phyloP scores from a whole-genome alignment of 805 yeast genomes.

The Monosporozyma yasuniensis region DNA sequence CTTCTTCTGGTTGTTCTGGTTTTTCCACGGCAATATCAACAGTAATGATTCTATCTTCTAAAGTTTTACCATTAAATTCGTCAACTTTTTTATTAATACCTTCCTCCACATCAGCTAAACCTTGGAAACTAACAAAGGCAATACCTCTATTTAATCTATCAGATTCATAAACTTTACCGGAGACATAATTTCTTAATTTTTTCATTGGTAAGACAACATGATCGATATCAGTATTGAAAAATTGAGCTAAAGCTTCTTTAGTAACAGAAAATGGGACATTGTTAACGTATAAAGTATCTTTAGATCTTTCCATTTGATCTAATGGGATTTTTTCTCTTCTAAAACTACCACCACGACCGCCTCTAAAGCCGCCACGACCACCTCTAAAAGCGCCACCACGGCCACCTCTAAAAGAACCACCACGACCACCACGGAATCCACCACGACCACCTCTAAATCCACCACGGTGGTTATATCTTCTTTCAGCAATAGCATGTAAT shows the following conservation, averaged over 20 bases:
- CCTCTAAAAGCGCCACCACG: conserved; percentile 4
- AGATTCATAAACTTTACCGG: conserved; percentile 31
- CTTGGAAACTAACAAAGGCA: conserved; percentile 48
- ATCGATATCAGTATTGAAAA: conserved; percentile 42
- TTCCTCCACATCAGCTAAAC: conserved; percentile 16
- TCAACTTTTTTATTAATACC: conserved; percentile 59
- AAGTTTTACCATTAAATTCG: conserved; percentile 54
- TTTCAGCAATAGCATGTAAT: conserved; percentile 6
- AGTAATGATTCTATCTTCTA: conserved; percentile 56
- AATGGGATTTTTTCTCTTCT: conserved; percentile 30
- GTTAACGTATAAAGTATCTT: conserved; percentile 51
- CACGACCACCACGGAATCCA: conserved; percentile 8
- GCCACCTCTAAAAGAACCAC: conserved; percentile 6
- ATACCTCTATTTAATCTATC: conserved; percentile 43
- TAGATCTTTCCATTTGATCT: conserved; percentile 33
- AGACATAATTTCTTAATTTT: conserved; percentile 22
- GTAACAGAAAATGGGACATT: conserved; percentile 54
- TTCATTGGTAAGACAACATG: conserved; percentile 47
- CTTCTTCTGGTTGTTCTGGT: conserved; percentile 24
- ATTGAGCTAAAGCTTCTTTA: conserved; percentile 45
- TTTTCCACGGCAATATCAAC: conserved; percentile 59
- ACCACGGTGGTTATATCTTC: conserved; percentile 8
- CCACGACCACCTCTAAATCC: conserved; percentile 9
- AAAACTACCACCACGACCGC: conserved; percentile 7
- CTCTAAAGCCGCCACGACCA: conserved; percentile 13